phyloP scores from a whole-genome alignment of 2,329 filamentous ascomycete species.

The Colletotrichum gigasporum region DNA sequence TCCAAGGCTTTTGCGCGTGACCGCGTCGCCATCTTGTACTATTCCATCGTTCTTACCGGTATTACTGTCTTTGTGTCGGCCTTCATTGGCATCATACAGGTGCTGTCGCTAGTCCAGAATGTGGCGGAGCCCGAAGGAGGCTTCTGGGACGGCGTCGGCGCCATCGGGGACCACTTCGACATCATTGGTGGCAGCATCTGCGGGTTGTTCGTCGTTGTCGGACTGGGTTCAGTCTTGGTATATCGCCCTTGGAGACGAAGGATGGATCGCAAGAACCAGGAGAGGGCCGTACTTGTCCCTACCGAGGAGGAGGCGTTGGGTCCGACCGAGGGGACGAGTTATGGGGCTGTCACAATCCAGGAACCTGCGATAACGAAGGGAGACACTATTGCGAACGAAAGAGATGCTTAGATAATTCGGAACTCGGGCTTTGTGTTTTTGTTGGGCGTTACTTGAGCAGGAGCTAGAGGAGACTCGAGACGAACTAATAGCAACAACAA shows the following conservation, averaged over 20 bases:
- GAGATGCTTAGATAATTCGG: neutral
- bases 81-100: constrained; percentile 86
- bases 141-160: constrained; percentile 92
- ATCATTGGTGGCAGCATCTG: constrained; percentile 89
- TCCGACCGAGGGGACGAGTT: constrained; percentile 52
- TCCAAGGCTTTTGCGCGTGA: constrained; percentile 81
- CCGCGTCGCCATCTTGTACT: constrained; percentile 90
- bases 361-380: neutral
- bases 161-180: constrained; percentile 82
- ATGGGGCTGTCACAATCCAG: constrained; percentile 57
- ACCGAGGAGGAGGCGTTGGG: constrained; percentile 22
- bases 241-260: constrained; percentile 81
- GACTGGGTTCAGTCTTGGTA: constrained; percentile 74
- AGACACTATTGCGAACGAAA: neutral
- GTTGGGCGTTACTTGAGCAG: too few species aligned
- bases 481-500: too few species aligned
- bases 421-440: neutral
- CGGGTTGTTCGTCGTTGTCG: constrained; percentile 82
- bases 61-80: constrained; percentile 86
- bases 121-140: constrained; percentile 75
- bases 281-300: neutral
- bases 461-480: too few species aligned
- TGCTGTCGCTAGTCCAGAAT: constrained; percentile 81
- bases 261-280: constrained; percentile 45
- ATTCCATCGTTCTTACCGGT: constrained; percentile 86